Evolutionary conservation across 306 rosid genomes (phyloP), one percentile per base, ranked within the genome.

Genomic region (Medicago lupulina): DNA sequence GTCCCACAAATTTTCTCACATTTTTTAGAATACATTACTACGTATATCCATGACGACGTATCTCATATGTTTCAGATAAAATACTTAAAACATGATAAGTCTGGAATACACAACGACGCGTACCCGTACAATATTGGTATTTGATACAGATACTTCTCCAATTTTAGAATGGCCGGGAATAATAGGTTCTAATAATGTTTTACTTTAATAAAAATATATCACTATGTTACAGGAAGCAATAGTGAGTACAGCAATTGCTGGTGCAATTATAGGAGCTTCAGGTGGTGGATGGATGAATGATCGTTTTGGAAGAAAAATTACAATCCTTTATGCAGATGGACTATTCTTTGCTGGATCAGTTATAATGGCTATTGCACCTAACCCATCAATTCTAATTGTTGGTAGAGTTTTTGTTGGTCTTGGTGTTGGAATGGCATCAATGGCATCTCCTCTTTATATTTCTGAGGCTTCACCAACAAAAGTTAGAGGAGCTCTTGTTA

Each of bases 371-470:
- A 40, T 82, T 1, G 73, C 89, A 31, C 51, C 78, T 2, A 76
- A 67, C 17, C 80, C 86, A 0, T 1, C 80, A 0, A 9, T 82
- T 44, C 86, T 87, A 11, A 39, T 87, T 7, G 25, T 71, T 21
- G 88, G 88, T 1, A 68, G 90, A 53, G 57, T 79, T 34, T 82
- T 84, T 19, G 88, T 87, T 19, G 90, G 90, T 12, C 10, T 84
- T 2, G 90, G 90, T 15, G 88, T 84, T 47, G 90, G 90, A 34
- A 85, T 87, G 91, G 89, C 89, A 1, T 87, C 87, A 46, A 83
- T 87, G 89, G 73, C 89, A 58, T 9, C 89, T 3, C 87, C 91
- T 11, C 65, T 87, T 34, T 85, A 85, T 81, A 87, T 87, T 19
- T 85, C 91, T 3, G 89, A 87, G 69, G 87, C 91, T 61, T 71